Percentiles rank a stretch among this genome's conserved stretches.
phyloP scores from a whole-genome alignment of 208 protist species.

The Acanthamoeba triangularis region DNA sequence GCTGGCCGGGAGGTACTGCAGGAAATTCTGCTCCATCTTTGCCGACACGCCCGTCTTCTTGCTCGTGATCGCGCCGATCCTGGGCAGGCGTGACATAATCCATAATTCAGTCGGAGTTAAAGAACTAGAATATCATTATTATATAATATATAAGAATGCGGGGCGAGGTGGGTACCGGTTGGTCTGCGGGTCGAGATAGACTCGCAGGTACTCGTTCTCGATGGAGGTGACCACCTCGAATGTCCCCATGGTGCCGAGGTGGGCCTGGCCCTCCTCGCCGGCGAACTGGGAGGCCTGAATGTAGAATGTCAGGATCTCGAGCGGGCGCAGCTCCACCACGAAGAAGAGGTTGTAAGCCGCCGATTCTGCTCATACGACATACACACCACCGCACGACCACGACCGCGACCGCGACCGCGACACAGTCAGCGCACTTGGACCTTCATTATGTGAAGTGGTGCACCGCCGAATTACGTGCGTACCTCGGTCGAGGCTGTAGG shows the following conservation, averaged over 20 bases:
- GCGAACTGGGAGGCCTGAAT: not conserved
- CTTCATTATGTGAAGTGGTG: too few species aligned
- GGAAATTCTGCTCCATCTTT: not conserved
- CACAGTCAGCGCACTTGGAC: not conserved
- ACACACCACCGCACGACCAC: not conserved
- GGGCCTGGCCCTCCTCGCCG: not conserved
- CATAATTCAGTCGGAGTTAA: not conserved
- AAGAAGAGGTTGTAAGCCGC: constrained; percentile 70
- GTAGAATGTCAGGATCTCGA: constrained; percentile 70
- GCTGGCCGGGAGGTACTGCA: constrained; percentile 16
- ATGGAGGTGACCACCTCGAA: not conserved
- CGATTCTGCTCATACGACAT: not conserved
- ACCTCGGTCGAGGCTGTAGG: not conserved
- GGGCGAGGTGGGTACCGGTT: not conserved
- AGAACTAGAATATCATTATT: not conserved
- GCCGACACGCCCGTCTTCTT: not conserved
- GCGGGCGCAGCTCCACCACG: constrained; percentile 20
- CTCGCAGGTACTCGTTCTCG: not conserved
- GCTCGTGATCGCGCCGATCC: not conserved
- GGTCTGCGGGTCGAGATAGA: not conserved
- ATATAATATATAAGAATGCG: not conserved
- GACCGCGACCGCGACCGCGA: too few species aligned
- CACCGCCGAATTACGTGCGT: not conserved
- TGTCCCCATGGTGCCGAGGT: not conserved
- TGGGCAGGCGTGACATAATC: not conserved